phyloP scores from a whole-genome alignment of 2,329 filamentous ascomycete species.

The Bretziella fagacearum region DNA sequence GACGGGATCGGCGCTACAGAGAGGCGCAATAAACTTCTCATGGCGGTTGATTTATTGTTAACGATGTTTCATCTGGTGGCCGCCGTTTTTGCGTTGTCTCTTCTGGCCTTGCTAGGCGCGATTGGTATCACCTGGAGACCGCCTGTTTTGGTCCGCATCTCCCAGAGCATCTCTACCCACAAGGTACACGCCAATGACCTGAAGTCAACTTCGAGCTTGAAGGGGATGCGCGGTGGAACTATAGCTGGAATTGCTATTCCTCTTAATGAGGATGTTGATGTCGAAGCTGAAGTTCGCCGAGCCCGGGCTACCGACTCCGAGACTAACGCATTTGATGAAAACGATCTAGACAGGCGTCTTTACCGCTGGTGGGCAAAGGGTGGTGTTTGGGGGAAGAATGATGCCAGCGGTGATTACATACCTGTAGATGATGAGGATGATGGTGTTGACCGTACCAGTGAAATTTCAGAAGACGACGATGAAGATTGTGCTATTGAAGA shows the following conservation, averaged over 20 bases:
- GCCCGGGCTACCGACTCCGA: slow-evolving; percentile 27
- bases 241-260: slow-evolving; percentile 12
- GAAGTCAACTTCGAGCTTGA: slow-evolving; percentile 2
- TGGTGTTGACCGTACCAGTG: slow-evolving; percentile 60
- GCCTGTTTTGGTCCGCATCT: slow-evolving; percentile 33
- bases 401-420: slow-evolving; percentile 63
- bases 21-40: slow-evolving; percentile 60
- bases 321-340: slow-evolving; percentile 34
- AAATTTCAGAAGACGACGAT: slow-evolving; percentile 38
- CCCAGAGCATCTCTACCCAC: slow-evolving; percentile 19
- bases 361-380: slow-evolving; percentile 75
- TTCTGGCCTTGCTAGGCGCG: slow-evolving; percentile 17
- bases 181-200: not conserved
- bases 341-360: slow-evolving; percentile 52
- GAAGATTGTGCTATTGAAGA: not conserved
- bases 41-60: slow-evolving; percentile 57
- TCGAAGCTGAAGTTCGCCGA: slow-evolving; percentile 62
- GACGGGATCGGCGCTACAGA: slow-evolving; percentile 61
- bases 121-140: slow-evolving; percentile 15
- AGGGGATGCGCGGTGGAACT: slow-evolving; percentile 2
- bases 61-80: slow-evolving; percentile 53
- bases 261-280: slow-evolving; percentile 48
- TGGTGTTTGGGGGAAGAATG: slow-evolving; percentile 69
- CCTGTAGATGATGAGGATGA: slow-evolving; percentile 30
- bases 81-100: slow-evolving; percentile 38